phyloP scores from a whole-genome alignment of 2,329 filamentous ascomycete species.

The Pseudogymnoascus sp. region DNA sequence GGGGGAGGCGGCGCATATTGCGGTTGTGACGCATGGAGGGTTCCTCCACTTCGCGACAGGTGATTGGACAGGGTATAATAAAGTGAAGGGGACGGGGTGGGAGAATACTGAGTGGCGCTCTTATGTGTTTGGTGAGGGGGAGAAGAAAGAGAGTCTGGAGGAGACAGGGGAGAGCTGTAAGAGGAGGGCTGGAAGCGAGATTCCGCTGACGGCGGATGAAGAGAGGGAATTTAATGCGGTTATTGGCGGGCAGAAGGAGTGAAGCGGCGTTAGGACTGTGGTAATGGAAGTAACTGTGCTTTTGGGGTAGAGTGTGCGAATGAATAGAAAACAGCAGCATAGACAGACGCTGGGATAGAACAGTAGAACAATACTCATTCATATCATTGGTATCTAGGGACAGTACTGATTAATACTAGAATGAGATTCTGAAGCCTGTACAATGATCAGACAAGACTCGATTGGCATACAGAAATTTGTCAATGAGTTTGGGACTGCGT shows the following conservation, averaged over 20 bases:
- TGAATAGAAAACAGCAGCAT: neutral
- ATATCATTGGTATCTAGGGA: neutral
- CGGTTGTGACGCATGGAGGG: constrained; percentile 73
- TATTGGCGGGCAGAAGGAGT: constrained; percentile 16
- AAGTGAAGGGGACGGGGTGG: constrained; percentile 25
- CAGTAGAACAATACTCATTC: neutral
- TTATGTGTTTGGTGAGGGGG: constrained; percentile 21
- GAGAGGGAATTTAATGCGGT: constrained; percentile 20
- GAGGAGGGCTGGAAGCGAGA: constrained; percentile 19
- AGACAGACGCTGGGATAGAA: neutral
- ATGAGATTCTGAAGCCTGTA: too few species aligned
- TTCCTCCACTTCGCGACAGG: constrained; percentile 79
- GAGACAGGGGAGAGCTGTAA: constrained; percentile 23
- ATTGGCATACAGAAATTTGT: neutral
- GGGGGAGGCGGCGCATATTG: constrained; percentile 52
- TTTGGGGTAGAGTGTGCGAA: neutral
- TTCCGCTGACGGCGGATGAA: constrained; percentile 19
- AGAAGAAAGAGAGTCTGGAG: constrained; percentile 16
- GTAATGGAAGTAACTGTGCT: neutral
- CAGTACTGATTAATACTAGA: neutral
- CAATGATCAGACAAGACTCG: neutral
- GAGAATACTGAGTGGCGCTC: constrained; percentile 24
- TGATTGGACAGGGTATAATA: constrained; percentile 55
- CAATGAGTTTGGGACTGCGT: too few species aligned
- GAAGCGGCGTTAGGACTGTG: neutral